A percentile compares a stretch with the other conserved stretches of the same genome.
These are phyloP conservation scores for Xylogone sp. DNA, from an alignment of 2,329 filamentous ascomycete species.

Conservation along the genomic window DNA sequence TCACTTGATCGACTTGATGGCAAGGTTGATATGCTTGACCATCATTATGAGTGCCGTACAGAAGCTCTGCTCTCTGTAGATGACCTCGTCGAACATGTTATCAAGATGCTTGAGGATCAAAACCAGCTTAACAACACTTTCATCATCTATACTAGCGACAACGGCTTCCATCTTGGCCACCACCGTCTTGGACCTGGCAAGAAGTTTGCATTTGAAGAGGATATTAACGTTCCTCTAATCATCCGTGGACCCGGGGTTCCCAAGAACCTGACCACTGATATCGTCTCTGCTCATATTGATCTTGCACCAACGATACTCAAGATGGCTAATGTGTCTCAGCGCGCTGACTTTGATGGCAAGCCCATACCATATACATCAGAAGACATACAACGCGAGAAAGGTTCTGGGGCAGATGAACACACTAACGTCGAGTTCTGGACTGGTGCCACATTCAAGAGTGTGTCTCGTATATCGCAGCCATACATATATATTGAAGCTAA, in stretches of 20 bases:
- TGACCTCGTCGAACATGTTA: constrained; percentile 45
- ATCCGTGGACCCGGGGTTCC: constrained; percentile 54
- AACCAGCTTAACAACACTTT: constrained; percentile 40
- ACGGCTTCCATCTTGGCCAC: constrained; percentile 47
- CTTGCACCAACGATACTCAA: constrained; percentile 45
- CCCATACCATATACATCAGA: constrained; percentile 33
- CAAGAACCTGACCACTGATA: constrained; percentile 28
- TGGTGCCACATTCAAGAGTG: no score
- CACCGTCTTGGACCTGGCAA: constrained; percentile 47
- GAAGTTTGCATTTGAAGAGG: constrained; percentile 43
- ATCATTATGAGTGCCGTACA: no score
- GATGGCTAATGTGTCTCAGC: constrained; percentile 25
- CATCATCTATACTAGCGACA: constrained; percentile 56
- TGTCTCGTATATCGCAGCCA: no score
- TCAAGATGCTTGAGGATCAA: constrained; percentile 36
- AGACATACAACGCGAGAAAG: no score
- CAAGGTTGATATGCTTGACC: no score
- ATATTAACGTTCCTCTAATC: constrained; percentile 48
- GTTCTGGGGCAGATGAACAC: no score
- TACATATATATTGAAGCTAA: no score
- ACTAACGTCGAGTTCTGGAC: no score
- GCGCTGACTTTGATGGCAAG: constrained; percentile 41
- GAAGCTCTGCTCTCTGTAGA: no score
- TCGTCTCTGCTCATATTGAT: constrained; percentile 51
- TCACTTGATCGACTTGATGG: no score